phyloP scores from a whole-genome alignment of 495 filamentous ascomycete genomes.

The Aspergillus campestris region DNA sequence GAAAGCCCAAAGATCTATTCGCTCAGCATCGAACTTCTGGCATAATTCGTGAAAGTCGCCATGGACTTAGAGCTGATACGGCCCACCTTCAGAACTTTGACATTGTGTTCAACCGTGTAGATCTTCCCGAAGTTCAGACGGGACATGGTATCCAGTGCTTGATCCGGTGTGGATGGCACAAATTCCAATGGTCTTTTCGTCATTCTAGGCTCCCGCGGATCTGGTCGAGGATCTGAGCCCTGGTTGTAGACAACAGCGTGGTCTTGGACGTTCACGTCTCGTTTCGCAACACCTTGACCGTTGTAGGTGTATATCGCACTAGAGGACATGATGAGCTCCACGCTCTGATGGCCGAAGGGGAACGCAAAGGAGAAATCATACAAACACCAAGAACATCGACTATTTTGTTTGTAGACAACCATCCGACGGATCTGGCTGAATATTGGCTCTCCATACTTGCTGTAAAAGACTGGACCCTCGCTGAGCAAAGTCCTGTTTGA shows the following conservation, averaged over 20 bases:
- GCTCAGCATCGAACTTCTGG: not conserved
- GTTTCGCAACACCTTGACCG: slow-evolving; percentile 24
- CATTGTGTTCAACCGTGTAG: slow-evolving; percentile 41
- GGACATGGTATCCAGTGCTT: slow-evolving; percentile 29
- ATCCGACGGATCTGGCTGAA: slow-evolving; percentile 27
- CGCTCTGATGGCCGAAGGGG: not conserved
- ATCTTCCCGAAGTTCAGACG: slow-evolving; percentile 40
- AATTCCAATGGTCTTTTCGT: slow-evolving; percentile 26
- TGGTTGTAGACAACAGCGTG: slow-evolving; percentile 33
- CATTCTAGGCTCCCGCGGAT: slow-evolving; percentile 16
- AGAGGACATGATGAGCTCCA: not conserved
- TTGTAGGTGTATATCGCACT: slow-evolving; percentile 33
- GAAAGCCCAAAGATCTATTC: not conserved
- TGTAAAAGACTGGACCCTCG: slow-evolving; percentile 1
- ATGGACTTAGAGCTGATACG: slow-evolving; percentile 17
- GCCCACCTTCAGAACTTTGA: slow-evolving; percentile 34
- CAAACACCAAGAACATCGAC: slow-evolving; percentile 23
- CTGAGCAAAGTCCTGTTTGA: slow-evolving; percentile 7
- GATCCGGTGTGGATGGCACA: slow-evolving; percentile 10
- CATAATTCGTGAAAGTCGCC: slow-evolving; percentile 19
- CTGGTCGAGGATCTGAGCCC: slow-evolving; percentile 5
- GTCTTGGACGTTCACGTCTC: slow-evolving; percentile 17
- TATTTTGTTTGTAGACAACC: slow-evolving; percentile 19
- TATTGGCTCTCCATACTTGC: slow-evolving; percentile 16
- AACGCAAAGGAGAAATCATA: slow-evolving; percentile 4